Percentiles rank a stretch among this genome's conserved stretches.
These are phyloP conservation scores for Hemisphaericaspora lyxosophila DNA, from an alignment of 1,139 yeast genomes.

Conservation along the genomic window DNA sequence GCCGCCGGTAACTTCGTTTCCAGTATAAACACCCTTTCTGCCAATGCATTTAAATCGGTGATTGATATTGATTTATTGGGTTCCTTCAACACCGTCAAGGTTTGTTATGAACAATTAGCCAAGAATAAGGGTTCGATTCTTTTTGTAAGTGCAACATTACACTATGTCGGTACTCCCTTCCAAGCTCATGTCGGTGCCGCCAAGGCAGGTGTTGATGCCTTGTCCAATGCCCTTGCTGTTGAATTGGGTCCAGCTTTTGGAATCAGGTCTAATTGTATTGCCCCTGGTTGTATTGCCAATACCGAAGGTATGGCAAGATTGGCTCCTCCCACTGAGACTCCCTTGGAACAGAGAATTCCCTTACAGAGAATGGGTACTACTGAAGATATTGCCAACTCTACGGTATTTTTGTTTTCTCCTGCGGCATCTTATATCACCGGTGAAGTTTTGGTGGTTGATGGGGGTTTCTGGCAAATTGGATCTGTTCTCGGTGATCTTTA, in stretches of 20 bases:
- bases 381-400: slow-evolving; percentile 83
- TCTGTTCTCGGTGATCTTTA: slow-evolving; percentile 30
- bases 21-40: slow-evolving; percentile 73
- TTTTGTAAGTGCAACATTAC: slow-evolving; percentile 91
- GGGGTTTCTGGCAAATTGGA: slow-evolving; percentile 80
- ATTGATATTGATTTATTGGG: slow-evolving; percentile 85
- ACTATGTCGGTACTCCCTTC: slow-evolving; percentile 86
- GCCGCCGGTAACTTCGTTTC: slow-evolving; percentile 95
- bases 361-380: slow-evolving; percentile 75
- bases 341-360: slow-evolving; percentile 56
- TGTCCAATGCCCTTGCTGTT: slow-evolving; percentile 80
- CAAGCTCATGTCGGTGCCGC: slow-evolving; percentile 94
- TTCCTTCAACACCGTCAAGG: slow-evolving; percentile 85
- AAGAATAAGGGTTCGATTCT: slow-evolving; percentile 69
- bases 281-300: slow-evolving; percentile 84
- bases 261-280: slow-evolving; percentile 76
- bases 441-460: slow-evolving; percentile 79
- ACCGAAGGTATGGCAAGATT: slow-evolving; percentile 82
- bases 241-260: slow-evolving; percentile 86
- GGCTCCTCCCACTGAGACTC: slow-evolving; percentile 34
- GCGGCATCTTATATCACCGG: slow-evolving; percentile 83
- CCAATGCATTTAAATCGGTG: slow-evolving; percentile 89
- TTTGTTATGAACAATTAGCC: slow-evolving; percentile 65
- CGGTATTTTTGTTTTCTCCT: slow-evolving; percentile 78
- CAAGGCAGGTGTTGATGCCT: slow-evolving; percentile 91